Base-by-base conservation (phyloP, 1,284 basidiomycete genomes). In the Tilletia indica region DNA sequence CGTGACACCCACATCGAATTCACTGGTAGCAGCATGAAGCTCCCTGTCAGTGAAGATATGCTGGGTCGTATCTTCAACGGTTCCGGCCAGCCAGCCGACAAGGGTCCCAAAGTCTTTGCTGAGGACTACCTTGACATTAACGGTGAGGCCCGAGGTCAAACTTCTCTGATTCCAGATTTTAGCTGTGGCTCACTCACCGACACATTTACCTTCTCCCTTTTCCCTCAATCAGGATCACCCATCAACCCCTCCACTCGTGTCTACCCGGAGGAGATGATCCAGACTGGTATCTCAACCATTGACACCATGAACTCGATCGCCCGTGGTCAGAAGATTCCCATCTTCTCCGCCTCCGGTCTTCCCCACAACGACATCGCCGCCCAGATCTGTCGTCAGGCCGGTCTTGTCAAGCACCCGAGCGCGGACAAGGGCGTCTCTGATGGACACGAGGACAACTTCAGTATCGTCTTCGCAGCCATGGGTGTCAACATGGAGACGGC, bases 401-500 rank as follows among this genome's bases (percentile, higher is more conserved):
- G 97, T 78, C 88, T 99, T 72, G 96, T 99, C 82, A 94, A 95
- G 77, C 86, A 85, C 71, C 78, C 80, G 38, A 81, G 79, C 67
- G 77, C 74, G 36, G 76, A 74, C 34, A 80, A 69, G 70, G 94
- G 93, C 80, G 94, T 97, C 34, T 94, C 96, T 84, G 97, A 99
- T 85, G 97, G 94, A 67, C 97, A 99, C 87, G 96, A 97, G 88
- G 97, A 99, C 87, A 99, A 99, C 87, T 99, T 99, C 89, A 96
- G 93, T 69, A 96, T 99, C 82, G 97, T 99, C 70, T 99, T 99
- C 85, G 97, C 94, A 70, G 97, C 97, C 58, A 99, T 99, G 97
- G 97, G 97, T 90, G 97, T 97, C 81, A 99, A 99, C 88, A 97
- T 98, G 94, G 97, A 99, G 86, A 99, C 97, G 8, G 97, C 97